Conservation (phyloP, 2,329 filamentous ascomycete genomes). For the Fusarium albosuccineum region DNA sequence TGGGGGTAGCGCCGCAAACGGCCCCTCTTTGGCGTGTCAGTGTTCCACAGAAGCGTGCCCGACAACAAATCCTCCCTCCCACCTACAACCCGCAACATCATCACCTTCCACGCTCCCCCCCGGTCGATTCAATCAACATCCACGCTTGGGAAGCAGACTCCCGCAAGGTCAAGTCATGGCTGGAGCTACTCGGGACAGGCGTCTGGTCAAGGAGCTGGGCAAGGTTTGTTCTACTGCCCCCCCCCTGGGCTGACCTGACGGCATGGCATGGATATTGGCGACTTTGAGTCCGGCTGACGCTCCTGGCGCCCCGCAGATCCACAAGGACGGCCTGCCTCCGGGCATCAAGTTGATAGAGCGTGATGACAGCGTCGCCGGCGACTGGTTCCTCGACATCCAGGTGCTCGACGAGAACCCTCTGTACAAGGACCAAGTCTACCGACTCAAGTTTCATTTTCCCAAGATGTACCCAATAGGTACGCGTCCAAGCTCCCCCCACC, state of each 20-base stretch:
- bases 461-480: conserved; percentile 90
- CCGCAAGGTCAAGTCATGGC: conserved; percentile 48
- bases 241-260: not conserved
- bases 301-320: conserved; percentile 58
- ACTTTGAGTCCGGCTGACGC: conserved; percentile 33
- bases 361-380: conserved; percentile 77
- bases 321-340: conserved; percentile 68
- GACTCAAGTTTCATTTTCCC: conserved; percentile 89
- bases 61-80: conserved; percentile 28
- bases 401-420: conserved; percentile 93
- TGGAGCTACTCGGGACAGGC: conserved; percentile 66
- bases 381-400: conserved; percentile 93
- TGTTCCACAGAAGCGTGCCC: conserved; percentile 24
- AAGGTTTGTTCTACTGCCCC: conserved; percentile 59
- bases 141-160: conserved; percentile 6
- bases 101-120: conserved; percentile 19
- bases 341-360: conserved; percentile 84
- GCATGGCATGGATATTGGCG: not conserved
- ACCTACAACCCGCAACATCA: conserved; percentile 26
- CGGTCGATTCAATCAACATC: conserved; percentile 4
- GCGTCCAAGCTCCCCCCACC: conserved; percentile 21
- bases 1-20: conserved; percentile 34
- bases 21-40: conserved; percentile 35
- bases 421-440: conserved; percentile 83
- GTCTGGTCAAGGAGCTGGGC: conserved; percentile 69